phyloP scores from a whole-genome alignment of 345 rosid species.

The Pistacia vera region DNA sequence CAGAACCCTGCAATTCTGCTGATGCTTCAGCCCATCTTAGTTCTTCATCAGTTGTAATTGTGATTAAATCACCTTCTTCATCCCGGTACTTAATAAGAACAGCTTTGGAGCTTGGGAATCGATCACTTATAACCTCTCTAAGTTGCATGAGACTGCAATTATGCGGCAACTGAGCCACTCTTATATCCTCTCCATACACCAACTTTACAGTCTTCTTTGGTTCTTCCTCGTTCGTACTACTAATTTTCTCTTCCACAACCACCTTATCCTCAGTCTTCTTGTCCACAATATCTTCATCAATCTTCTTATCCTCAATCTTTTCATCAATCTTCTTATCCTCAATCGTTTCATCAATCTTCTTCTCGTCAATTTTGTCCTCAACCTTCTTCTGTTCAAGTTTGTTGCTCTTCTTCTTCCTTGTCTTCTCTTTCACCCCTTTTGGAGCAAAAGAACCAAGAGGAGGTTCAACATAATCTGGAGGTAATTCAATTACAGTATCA shows the following conservation, averaged over 20 bases:
- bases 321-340: constrained; percentile 54
- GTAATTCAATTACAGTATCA: constrained; percentile 63
- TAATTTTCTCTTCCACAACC: constrained; percentile 58
- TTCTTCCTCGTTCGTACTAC: constrained; percentile 32
- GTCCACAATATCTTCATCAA: constrained; percentile 31
- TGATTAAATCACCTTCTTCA: constrained; percentile 88
- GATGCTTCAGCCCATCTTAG: constrained; percentile 72
- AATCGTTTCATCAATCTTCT: constrained; percentile 32
- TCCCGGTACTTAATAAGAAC: constrained; percentile 84
- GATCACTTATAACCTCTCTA: constrained; percentile 67
- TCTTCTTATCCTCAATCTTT: constrained; percentile 48
- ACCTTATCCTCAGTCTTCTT: constrained; percentile 56
- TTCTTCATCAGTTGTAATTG: constrained; percentile 83
- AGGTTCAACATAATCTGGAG: constrained; percentile 75
- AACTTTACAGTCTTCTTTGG: constrained; percentile 67
- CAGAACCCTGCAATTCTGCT: constrained; percentile 45
- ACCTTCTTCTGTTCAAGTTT: constrained; percentile 38
- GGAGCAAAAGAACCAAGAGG: constrained; percentile 33
- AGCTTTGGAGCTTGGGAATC: constrained; percentile 64
- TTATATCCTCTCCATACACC: constrained; percentile 75
- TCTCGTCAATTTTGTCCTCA: constrained; percentile 31
- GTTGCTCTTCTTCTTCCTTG: constrained; percentile 40
- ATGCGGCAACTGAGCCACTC: constrained; percentile 70
- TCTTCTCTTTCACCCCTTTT: constrained; percentile 44
- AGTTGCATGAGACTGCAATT: constrained; percentile 71